Evolutionary conservation across 345 rosid genomes (phyloP).

Genomic region (Eucalyptus microcorys): DNA sequence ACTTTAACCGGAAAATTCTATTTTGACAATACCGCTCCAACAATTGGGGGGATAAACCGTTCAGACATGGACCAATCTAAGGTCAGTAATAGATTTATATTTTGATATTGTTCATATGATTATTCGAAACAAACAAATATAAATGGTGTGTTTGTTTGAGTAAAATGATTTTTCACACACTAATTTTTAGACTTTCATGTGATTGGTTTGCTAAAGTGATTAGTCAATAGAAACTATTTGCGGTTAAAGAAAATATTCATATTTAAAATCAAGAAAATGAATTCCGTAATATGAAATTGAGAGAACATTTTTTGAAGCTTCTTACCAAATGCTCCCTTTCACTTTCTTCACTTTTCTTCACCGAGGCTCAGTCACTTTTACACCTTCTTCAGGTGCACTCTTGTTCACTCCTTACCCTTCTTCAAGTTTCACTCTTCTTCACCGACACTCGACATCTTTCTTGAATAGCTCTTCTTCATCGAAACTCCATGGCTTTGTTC

Average conservation of each 20-base stretch:
- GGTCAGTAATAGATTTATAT: neutral
- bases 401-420: neutral
- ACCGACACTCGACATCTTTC: neutral
- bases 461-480: neutral
- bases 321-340: neutral
- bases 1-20: neutral
- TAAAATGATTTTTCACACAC: neutral
- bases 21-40: neutral
- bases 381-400: neutral
- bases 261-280: neutral
- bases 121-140: neutral
- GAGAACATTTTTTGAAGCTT: neutral
- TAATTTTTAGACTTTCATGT: neutral
- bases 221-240: neutral
- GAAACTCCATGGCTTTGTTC: neutral
- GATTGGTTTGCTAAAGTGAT: neutral
- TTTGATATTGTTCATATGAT: neutral
- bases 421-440: neutral
- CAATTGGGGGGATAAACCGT: neutral
- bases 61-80: neutral
- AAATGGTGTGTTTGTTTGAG: neutral
- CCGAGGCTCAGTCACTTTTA: neutral
- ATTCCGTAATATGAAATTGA: neutral
- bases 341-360: neutral
- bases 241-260: neutral